These are phyloP conservation scores for Ammopiptanthus mongolicus DNA, from an alignment of 306 rosid genomes.

Conservation along the genomic window DNA sequence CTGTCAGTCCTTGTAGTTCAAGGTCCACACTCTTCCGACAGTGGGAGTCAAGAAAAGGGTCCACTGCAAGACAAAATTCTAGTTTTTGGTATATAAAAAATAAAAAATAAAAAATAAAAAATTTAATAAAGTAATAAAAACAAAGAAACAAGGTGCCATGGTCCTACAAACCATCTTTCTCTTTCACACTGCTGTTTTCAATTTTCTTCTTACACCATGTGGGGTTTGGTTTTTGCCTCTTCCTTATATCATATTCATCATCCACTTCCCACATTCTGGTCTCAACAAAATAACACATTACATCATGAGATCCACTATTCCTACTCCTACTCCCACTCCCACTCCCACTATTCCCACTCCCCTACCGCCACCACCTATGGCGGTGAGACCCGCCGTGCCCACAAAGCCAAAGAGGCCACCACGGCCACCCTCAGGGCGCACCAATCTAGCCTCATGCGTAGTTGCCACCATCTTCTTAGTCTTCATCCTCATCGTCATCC, in stretches of 20 bases:
- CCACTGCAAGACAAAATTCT: background rate
- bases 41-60: background rate
- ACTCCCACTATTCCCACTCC: background rate
- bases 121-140: no score
- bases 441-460: constrained; percentile 84
- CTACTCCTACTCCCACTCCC: background rate
- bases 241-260: background rate
- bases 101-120: background rate
- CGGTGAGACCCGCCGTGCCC: background rate
- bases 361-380: constrained; percentile 7
- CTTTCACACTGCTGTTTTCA: background rate
- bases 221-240: background rate
- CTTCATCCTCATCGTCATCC: constrained; percentile 58
- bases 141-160: background rate
- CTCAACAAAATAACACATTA: background rate
- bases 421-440: constrained; percentile 71
- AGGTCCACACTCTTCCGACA: background rate
- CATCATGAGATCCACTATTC: background rate
- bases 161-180: background rate
- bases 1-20: background rate
- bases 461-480: constrained; percentile 84
- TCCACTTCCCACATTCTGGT: background rate
- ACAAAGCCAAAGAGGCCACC: constrained; percentile 40
- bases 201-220: background rate
- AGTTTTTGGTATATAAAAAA: background rate